Conservation (phyloP, 1,284 basidiomycete species). For the Xerocomus cyaneibrunnescens region DNA sequence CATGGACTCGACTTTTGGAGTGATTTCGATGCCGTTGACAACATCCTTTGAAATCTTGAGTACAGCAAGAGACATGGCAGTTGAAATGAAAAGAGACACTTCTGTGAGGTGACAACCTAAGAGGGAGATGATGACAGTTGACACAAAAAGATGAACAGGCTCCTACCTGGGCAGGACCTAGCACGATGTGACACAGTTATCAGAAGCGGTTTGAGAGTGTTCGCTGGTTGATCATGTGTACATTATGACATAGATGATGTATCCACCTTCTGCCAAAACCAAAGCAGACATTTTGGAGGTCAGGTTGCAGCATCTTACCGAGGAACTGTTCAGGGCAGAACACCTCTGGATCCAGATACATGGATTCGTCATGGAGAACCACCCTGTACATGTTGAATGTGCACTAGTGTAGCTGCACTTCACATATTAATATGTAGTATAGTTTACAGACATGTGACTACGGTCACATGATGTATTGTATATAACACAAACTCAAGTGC, state of each 20-base stretch:
- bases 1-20: constrained; percentile 9
- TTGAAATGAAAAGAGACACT: constrained; percentile 16
- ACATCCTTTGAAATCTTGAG: constrained; percentile 16
- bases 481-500: too few species aligned
- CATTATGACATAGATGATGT: background rate
- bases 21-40: constrained; percentile 21
- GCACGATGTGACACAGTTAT: too few species aligned
- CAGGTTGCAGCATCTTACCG: constrained; percentile 13
- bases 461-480: too few species aligned
- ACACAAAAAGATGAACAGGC: background rate
- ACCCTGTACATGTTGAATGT: too few species aligned
- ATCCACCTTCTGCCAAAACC: constrained; percentile 24
- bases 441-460: too few species aligned
- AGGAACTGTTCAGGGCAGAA: constrained; percentile 31
- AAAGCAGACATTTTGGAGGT: constrained; percentile 18
- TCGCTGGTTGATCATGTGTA: too few species aligned
- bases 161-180: constrained; percentile 23
- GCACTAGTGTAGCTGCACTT: too few species aligned
- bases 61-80: constrained; percentile 18
- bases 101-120: constrained; percentile 19
- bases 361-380: constrained; percentile 16
- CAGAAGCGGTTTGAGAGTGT: too few species aligned
- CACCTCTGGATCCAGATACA: constrained; percentile 20
- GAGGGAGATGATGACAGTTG: too few species aligned
- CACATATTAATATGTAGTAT: too few species aligned